phyloP scores from a whole-genome alignment of 805 yeast genomes.

The Candida adriatica region DNA sequence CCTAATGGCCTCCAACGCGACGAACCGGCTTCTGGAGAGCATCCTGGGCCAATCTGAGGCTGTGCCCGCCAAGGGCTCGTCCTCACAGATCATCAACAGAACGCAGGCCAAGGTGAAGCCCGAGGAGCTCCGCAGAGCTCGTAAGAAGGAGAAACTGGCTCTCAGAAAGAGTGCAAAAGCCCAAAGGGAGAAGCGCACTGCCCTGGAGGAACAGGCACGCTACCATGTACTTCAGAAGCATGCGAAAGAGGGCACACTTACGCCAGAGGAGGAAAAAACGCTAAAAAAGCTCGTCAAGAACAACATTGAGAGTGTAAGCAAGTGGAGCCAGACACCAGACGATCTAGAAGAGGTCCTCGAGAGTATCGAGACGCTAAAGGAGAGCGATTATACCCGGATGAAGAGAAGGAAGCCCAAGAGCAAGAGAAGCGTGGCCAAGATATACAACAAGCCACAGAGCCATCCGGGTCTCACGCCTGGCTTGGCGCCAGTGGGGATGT shows the following conservation, averaged over 20 bases:
- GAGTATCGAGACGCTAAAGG: conserved; percentile 38
- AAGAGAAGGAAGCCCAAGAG: conserved; percentile 15
- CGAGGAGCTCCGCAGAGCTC: conserved; percentile 27
- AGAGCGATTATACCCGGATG: conserved; percentile 26
- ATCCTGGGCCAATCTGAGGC: too few species aligned
- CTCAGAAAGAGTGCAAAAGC: conserved; percentile 22
- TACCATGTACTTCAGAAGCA: conserved; percentile 29
- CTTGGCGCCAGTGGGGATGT: conserved; percentile 71
- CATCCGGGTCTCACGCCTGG: conserved; percentile 76
- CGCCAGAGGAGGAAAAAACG: conserved; percentile 28
- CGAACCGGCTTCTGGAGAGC: too few species aligned
- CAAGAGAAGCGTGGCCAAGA: conserved; percentile 23
- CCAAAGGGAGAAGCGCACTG: conserved; percentile 16
- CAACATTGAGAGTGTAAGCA: conserved; percentile 32
- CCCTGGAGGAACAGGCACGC: conserved; percentile 27
- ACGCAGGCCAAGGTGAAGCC: conserved; percentile 29
- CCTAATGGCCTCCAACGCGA: too few species aligned
- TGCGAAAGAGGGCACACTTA: conserved; percentile 23
- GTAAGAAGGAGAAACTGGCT: conserved; percentile 27
- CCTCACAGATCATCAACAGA: conserved; percentile 33
- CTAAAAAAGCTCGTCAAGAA: conserved; percentile 28
- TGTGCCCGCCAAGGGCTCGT: too few species aligned
- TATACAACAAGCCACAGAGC: conserved; percentile 25
- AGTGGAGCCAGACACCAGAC: conserved; percentile 35
- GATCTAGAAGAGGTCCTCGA: conserved; percentile 37